Percentiles rank a stretch among this genome's conserved stretches.
These are phyloP conservation scores for Leptographium wingfieldii DNA, from an alignment of 2,329 filamentous ascomycete species.

Conservation along the genomic window DNA sequence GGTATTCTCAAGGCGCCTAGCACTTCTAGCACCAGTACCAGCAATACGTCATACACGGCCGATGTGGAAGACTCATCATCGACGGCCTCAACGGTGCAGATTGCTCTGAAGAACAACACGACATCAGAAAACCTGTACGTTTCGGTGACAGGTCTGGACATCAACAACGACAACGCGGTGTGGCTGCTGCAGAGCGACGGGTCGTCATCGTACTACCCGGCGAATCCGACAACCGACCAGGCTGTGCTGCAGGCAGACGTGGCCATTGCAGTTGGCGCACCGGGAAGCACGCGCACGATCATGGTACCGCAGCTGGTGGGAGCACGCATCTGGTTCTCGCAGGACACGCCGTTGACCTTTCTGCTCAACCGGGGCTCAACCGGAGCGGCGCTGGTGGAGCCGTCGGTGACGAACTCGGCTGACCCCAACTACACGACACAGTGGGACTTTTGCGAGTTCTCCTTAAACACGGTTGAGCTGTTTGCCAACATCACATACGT, in stretches of 20 bases:
- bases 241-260: conserved; percentile 42
- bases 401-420: conserved; percentile 52
- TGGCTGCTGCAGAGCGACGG: conserved; percentile 56
- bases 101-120: conserved; percentile 55
- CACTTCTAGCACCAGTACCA: background rate
- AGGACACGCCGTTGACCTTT: conserved; percentile 50
- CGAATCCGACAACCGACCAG: conserved; percentile 38
- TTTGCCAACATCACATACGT: conserved; percentile 63
- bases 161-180: conserved; percentile 45
- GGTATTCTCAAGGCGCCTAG: conserved; percentile 15
- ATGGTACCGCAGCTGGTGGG: conserved; percentile 59
- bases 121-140: conserved; percentile 48
- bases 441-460: conserved; percentile 61
- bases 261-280: conserved; percentile 49
- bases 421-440: conserved; percentile 49
- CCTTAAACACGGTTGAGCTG: conserved; percentile 46
- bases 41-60: background rate
- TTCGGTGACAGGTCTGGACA: conserved; percentile 56
- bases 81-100: conserved; percentile 32
- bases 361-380: conserved; percentile 49
- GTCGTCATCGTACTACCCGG: conserved; percentile 50
- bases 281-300: conserved; percentile 45
- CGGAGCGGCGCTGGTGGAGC: conserved; percentile 57
- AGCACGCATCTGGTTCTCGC: conserved; percentile 59
- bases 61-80: background rate